Base-by-base conservation (phyloP, 345 rosid genomes). In the Sisymbrium irio region DNA sequence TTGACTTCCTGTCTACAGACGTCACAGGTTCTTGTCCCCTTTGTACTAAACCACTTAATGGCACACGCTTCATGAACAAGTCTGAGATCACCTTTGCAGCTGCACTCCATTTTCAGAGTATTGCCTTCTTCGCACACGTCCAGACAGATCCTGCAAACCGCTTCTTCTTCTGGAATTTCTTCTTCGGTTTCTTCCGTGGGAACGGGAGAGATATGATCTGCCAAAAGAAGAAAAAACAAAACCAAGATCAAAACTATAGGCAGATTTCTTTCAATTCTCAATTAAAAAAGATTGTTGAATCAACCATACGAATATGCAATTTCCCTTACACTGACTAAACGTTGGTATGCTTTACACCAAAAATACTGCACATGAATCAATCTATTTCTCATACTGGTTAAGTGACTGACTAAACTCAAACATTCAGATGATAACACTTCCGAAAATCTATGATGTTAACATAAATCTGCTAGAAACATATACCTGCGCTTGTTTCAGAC, bases 91-190 rank as follows among this genome's bases (percentile, higher is more conserved):
- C 99, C 99, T 82, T 88, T 95, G 87, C 97, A 95, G 76, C 96
- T 85, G 80, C 99, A 95, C 69, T 91, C 99, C 99, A 88, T 87
- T 85, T 92, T 95, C 59, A 95, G 86, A 28, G 96, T 91, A 76
- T 89, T 95, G 69, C 82, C 88, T 83, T 91, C 99, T 71, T 89
- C 83, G 42, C 96, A 92, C 60, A 42, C 86, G 55, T 92, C 97
- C 1, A 87, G 79, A 82, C 97, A 95, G 73, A 95, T 95, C 83
- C 97, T 81, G 84, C 97, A 89, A 51, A 87, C 88, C 3, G 97
- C 99, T 78, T 95, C 97, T 82, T 95, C 97, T 80, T 95, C 97
- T 0, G 93, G 92, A 62, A 95, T 95, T 82, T 95, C 97, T 84
- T 92, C 97, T 59, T 92, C 96, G 6, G 84, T 81, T 46, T 20